phyloP scores from a whole-genome alignment of 495 filamentous ascomycete species.

The Parachaetomium inaequale region DNA sequence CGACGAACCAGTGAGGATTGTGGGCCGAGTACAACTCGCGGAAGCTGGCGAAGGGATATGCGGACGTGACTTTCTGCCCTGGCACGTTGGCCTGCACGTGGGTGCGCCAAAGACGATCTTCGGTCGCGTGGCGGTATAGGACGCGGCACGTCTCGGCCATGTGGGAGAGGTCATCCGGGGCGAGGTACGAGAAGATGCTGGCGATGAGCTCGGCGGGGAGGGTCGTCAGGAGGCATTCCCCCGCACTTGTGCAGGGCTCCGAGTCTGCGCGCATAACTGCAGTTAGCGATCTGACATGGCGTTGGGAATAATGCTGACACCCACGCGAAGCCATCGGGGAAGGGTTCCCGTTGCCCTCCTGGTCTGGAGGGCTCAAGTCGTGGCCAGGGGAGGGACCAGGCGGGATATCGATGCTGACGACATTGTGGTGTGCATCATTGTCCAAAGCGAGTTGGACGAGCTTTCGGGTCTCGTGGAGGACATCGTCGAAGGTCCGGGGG shows the following conservation, averaged over 20 bases:
- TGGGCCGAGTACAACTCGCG: conserved; percentile 68
- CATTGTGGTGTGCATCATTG: no score
- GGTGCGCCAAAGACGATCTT: conserved; percentile 61
- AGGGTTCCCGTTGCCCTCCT: background rate
- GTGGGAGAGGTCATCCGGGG: conserved; percentile 52
- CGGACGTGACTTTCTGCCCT: conserved; percentile 45
- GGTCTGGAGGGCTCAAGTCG: background rate
- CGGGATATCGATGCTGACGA: background rate
- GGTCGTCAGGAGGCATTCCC: conserved; percentile 35
- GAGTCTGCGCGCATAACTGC: background rate
- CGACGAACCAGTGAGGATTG: conserved; percentile 80
- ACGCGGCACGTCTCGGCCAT: conserved; percentile 54
- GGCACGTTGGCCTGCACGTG: conserved; percentile 62
- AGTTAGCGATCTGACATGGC: background rate
- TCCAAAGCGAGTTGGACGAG: background rate
- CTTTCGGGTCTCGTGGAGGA: background rate
- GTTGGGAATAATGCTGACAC: background rate
- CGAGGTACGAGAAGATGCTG: conserved; percentile 57
- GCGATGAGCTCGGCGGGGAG: conserved; percentile 64
- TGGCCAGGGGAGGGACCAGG: background rate
- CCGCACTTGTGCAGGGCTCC: no score
- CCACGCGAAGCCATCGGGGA: background rate
- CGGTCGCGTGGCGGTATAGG: conserved; percentile 48
- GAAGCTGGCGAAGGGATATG: conserved; percentile 58
- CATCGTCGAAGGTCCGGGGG: background rate